Base-by-base conservation (phyloP, 306 rosid species). In the Mimosa bimucronata region DNA sequence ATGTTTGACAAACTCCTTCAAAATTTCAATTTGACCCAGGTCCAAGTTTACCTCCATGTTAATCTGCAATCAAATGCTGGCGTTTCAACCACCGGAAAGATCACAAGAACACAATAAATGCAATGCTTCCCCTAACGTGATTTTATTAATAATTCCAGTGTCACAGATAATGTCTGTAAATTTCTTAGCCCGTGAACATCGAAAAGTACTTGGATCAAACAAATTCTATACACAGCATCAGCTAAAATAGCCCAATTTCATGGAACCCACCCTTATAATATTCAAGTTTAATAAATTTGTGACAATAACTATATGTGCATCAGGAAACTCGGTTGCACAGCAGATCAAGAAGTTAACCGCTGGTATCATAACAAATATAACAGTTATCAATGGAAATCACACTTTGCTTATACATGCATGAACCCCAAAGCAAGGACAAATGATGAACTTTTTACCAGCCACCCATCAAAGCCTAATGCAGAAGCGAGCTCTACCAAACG, bases 381-480 rank as follows among this genome's bases (percentile, higher is more conserved):
- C 41, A n/a, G 48, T 72, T 44, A 38, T 67, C 60, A 83, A 57
- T 37, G 53, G n/a, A 73, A 79, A n/a, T n/a, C n/a, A n/a, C n/a
- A n/a, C n/a, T n/a, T n/a, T n/a, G n/a, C n/a, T n/a, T n/a, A 30
- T 21, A 66, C 31, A 53, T 34, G 26, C 18, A 42, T 28, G 71
- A 74, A 81, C 64, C 60, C 67, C 19, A 42, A 71, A 84, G 50
- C 71, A 84, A 11, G 50, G 40, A 82, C 45, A n/a, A 72, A 79
- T n/a, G 38, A 50, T 13, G 25, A 79, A 38, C 57, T 71, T 71
- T 19, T 84, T 89, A 95, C 99, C 88, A 95, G 98, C 99, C 99
- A 95, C 21, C 98, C 99, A 77, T 95, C 99, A 21, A 95, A 95
- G 79, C 97, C 93, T 86, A 95, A 88, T 42, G 80, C 85, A 62